A percentile compares a stretch with the other conserved stretches of the same genome.
phyloP scores from a whole-genome alignment of 2,329 filamentous ascomycete species.

The Cladosporium sp. region DNA sequence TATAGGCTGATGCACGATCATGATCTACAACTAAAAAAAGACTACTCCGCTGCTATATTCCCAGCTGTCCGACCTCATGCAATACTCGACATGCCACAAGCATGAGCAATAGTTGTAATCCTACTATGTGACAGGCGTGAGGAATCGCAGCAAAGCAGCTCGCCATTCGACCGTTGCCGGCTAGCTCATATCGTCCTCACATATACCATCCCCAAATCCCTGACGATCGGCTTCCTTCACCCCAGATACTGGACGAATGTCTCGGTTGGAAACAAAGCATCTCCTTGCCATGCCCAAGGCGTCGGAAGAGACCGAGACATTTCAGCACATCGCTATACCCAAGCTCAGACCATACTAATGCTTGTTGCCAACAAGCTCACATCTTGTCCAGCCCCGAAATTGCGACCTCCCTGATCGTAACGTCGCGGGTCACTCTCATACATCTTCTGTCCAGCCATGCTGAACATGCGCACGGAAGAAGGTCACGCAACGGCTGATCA shows the following conservation, averaged over 20 bases:
- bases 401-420: not conserved
- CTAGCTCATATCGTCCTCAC: not conserved
- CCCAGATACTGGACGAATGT: not conserved
- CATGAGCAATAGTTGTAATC: no score
- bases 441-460: not conserved
- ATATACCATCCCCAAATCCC: slow-evolving; percentile 1
- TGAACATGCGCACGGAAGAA: not conserved
- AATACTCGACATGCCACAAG: no score
- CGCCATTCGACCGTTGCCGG: not conserved
- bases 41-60: no score
- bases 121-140: not conserved
- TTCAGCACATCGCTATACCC: not conserved
- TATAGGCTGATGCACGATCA: no score
- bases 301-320: not conserved
- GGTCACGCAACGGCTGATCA: slow-evolving; percentile 2
- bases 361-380: not conserved
- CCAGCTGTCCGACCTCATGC: no score
- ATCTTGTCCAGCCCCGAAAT: not conserved
- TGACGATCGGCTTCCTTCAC: slow-evolving; percentile 1
- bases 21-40: no score
- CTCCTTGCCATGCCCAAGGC: not conserved
- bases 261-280: not conserved
- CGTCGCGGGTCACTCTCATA: not conserved
- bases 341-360: not conserved
- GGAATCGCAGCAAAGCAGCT: not conserved